These are phyloP conservation scores for Isoetes engelmannii DNA, from an alignment of 83 land plant genomes.

Conservation along the genomic window DNA sequence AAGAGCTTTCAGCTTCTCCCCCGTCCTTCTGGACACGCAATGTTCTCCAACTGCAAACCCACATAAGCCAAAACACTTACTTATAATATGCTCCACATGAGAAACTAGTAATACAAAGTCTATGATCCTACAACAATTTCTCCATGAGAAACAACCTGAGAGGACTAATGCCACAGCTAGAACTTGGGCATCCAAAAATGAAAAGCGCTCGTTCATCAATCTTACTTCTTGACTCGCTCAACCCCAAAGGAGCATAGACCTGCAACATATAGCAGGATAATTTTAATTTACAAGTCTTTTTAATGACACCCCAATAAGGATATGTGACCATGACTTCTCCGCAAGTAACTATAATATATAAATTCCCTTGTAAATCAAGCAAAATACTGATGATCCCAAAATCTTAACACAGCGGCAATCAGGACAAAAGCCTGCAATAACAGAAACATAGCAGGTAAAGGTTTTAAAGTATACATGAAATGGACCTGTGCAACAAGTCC, in stretches of 20 bases:
- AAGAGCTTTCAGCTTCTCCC: constrained; percentile 13
- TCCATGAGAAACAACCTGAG: constrained; percentile 31
- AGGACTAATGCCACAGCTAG: constrained; percentile 55
- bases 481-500: constrained; percentile 77
- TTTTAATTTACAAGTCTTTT: no score
- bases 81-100: no score
- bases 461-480: constrained; percentile 28
- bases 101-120: no score
- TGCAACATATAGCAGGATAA: constrained; percentile 4
- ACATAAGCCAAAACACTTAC: no score
- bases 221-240: constrained; percentile 10
- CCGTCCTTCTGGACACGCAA: constrained; percentile 50
- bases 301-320: no score
- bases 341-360: background rate
- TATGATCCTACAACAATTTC: no score
- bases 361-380: background rate
- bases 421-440: no score
- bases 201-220: constrained; percentile 65
- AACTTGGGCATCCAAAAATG: constrained; percentile 56
- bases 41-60: constrained; percentile 60
- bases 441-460: background rate
- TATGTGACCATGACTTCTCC: no score
- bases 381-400: background rate
- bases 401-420: no score
- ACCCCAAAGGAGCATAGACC: constrained; percentile 80